Percentiles rank a stretch among this genome's conserved stretches.
These are phyloP conservation scores for Gloeostereum incarnatum DNA, from an alignment of 768 basidiomycete species.

Conservation along the genomic window DNA sequence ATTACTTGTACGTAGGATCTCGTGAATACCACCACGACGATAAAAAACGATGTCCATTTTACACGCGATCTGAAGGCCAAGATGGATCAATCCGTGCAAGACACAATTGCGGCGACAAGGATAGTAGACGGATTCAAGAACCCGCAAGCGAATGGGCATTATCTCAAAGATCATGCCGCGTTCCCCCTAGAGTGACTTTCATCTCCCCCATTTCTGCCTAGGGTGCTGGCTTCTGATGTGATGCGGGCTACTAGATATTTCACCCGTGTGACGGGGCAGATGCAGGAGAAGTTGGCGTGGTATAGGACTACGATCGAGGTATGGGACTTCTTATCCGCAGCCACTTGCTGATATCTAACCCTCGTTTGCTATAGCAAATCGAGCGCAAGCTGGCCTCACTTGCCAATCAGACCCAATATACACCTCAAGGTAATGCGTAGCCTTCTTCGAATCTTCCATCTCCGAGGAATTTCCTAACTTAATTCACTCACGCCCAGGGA, in stretches of 20 bases:
- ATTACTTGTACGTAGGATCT: constrained; percentile 40
- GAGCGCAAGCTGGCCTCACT: constrained; percentile 73
- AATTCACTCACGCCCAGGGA: constrained; percentile 33
- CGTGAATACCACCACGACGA: constrained; percentile 47
- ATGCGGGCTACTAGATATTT: constrained; percentile 44
- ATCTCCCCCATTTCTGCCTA: not conserved
- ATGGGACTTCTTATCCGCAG: constrained; percentile 6
- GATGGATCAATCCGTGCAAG: constrained; percentile 71
- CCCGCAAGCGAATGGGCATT: constrained; percentile 59
- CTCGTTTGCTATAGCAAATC: constrained; percentile 47
- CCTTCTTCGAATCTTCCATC: no score
- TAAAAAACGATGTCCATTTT: constrained; percentile 57
- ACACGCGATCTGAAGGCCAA: constrained; percentile 66
- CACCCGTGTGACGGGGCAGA: constrained; percentile 58
- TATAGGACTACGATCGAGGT: constrained; percentile 80
- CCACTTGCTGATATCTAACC: constrained; percentile 5
- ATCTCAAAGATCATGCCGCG: constrained; percentile 70
- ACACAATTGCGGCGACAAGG: constrained; percentile 67
- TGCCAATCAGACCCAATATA: constrained; percentile 49
- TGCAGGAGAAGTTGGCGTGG: constrained; percentile 65
- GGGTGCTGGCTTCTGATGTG: not conserved
- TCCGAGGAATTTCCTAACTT: constrained; percentile 5
- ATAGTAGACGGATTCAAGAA: constrained; percentile 75
- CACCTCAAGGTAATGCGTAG: constrained; percentile 81
- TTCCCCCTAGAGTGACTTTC: constrained; percentile 70